Evolutionary conservation across 495 filamentous ascomycete species (phyloP), one percentile per base, ranked within the genome.

Genomic region (Neurospora intermedia): DNA sequence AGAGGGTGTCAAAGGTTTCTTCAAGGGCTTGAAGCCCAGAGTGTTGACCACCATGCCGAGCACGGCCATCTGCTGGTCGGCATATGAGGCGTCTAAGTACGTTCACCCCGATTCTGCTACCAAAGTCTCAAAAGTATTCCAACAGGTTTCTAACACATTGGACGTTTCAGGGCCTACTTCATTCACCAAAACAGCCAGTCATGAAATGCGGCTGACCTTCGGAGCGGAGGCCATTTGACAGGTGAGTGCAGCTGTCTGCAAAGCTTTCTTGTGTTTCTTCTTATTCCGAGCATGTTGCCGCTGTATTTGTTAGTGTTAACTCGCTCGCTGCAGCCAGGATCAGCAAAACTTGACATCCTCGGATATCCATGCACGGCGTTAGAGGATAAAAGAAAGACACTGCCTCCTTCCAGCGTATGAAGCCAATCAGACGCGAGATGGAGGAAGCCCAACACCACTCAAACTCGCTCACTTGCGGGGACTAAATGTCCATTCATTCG

Each of bases 41-140:
- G 92, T 99, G 43, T 89, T 99, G 74, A 97, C 95, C 3, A 96
- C 96, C 11, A 98, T 98, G 93, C 96, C 96, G 31, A 97, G 94
- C 82, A 98, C 96, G 43, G 96, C 96, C 6, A 99, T 99, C 77
- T 99, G 96, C 85, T 99, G 96, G 95, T 94, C 87, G 73, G 93
- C 87, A 69, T 85, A 84, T 77, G 87, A 89, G 76, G 86, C 86
- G 69, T 89, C 85, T 70, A 89, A 88, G 86, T 87, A 76, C 77
- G 85, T 84, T 16, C 16, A 59, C 18, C 42, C 69, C 38, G 6
- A 18, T 59, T 23, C 11, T 66, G 18, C 48, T 10, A 66, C 6
- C 27, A 31, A 66, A 38, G 54, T 66, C 5, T 18, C 11, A 62
- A 39, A 39, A 8, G 11, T 45, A 11, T 48, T 16, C 7, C 18